Evolutionary conservation across 2,329 filamentous ascomycete genomes (phyloP).

Genomic region (Myriosclerotinia scirpicola): DNA sequence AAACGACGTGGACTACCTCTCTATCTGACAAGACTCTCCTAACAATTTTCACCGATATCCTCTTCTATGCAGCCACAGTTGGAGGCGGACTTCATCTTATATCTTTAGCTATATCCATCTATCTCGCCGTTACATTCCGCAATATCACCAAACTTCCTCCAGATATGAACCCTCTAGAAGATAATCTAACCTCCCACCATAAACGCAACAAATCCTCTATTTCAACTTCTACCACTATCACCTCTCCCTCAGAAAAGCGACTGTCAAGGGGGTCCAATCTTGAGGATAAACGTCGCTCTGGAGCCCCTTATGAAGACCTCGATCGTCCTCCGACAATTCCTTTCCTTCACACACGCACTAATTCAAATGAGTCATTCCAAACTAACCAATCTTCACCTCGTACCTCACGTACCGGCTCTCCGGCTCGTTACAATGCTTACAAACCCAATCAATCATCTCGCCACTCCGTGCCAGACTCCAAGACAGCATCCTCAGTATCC

Average conservation of each 20-base stretch:
- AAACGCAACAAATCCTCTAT: slow-evolving; percentile 66
- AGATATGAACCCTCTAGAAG: slow-evolving; percentile 92
- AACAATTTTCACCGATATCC: slow-evolving; percentile 60
- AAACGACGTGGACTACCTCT: slow-evolving; percentile 64
- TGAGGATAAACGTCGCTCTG: slow-evolving; percentile 47
- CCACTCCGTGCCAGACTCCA: slow-evolving; percentile 48
- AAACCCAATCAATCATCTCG: slow-evolving; percentile 50
- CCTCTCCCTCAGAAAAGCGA: slow-evolving; percentile 55
- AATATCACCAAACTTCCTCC: slow-evolving; percentile 81
- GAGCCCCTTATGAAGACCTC: slow-evolving; percentile 47
- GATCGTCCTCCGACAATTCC: slow-evolving; percentile 61
- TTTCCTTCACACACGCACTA: slow-evolving; percentile 75
- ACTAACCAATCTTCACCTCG: slow-evolving; percentile 53
- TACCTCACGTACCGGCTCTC: slow-evolving; percentile 56
- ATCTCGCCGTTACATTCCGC: slow-evolving; percentile 75
- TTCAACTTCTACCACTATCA: slow-evolving; percentile 41
- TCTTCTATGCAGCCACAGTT: slow-evolving; percentile 66
- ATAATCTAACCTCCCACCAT: slow-evolving; percentile 78
- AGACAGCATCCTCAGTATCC: slow-evolving; percentile 46
- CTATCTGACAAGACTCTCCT: slow-evolving; percentile 57
- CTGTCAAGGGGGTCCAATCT: slow-evolving; percentile 47
- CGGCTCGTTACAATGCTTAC: slow-evolving; percentile 53
- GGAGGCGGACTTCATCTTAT: slow-evolving; percentile 68
- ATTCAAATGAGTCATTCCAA: slow-evolving; percentile 58
- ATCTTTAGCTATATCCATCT: slow-evolving; percentile 70